Percentiles rank a stretch among this genome's conserved stretches.
Evolutionary conservation across 371 early-diverging fungal genomes (phyloP).

Genomic region (Zopfochytrium polystomum): DNA sequence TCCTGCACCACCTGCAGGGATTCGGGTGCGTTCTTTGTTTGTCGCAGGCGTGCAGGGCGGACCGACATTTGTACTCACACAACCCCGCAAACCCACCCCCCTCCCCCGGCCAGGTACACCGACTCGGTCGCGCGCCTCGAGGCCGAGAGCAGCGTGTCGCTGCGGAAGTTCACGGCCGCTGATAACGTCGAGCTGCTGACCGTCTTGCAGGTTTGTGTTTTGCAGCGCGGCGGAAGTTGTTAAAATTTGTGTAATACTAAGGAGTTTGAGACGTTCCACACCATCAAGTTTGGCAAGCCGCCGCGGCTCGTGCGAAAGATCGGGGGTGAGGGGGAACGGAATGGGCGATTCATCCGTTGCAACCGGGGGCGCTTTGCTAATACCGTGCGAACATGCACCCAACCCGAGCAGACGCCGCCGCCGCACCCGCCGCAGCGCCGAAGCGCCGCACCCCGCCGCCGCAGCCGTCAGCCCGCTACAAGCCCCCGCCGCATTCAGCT

Average conservation of each 20-base stretch:
- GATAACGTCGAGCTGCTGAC: constrained; percentile 51
- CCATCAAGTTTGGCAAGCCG: constrained; percentile 47
- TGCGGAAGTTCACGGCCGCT: constrained; percentile 40
- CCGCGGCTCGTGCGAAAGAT: constrained; percentile 42
- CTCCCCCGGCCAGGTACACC: constrained; percentile 27
- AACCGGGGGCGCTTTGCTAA: not conserved
- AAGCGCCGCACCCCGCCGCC: not conserved
- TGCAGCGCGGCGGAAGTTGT: no score
- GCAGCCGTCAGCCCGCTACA: constrained; percentile 1
- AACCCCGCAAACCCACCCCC: not conserved
- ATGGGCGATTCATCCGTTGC: not conserved
- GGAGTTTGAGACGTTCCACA: constrained; percentile 51
- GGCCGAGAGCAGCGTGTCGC: constrained; percentile 38
- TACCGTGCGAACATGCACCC: no score
- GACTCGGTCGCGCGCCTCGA: constrained; percentile 42
- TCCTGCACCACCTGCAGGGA: constrained; percentile 40
- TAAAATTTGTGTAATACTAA: constrained; percentile 10
- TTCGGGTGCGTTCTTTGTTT: constrained; percentile 28
- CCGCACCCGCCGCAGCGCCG: not conserved
- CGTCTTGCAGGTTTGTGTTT: constrained; percentile 41
- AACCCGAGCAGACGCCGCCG: not conserved
- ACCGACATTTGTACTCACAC: not conserved
- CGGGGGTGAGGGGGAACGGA: no score
- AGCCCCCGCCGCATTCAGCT: constrained; percentile 2
- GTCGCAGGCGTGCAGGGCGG: not conserved